Percentiles rank a stretch among this genome's conserved stretches.
Evolutionary conservation across 257 asterid genomes (phyloP).

Genomic region (Ilex aquifolium): DNA sequence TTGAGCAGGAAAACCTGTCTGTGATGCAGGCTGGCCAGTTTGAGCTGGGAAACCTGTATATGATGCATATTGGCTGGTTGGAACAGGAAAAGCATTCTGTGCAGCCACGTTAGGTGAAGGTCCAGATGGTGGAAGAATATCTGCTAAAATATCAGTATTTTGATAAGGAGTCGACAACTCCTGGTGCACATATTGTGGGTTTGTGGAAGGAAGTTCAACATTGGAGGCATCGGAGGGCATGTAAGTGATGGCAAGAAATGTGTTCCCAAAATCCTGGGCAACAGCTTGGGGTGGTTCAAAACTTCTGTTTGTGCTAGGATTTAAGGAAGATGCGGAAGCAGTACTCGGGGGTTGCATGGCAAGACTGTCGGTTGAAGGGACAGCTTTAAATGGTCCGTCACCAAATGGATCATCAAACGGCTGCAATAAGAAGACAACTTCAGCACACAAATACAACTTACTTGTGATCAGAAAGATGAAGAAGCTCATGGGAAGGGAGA

Average conservation of each 20-base stretch:
- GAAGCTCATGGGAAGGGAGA: background rate
- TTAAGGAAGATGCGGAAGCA: conserved; percentile 34
- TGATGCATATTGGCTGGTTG: conserved; percentile 29
- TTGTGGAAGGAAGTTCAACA: conserved; percentile 31
- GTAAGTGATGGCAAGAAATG: conserved; percentile 27
- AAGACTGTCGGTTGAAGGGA: conserved; percentile 35
- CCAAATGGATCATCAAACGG: conserved; percentile 93
- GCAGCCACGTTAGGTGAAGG: conserved; percentile 32
- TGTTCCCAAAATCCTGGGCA: conserved; percentile 39
- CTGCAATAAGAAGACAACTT: conserved; percentile 33
- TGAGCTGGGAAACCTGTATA: conserved; percentile 33
- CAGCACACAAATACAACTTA: no score
- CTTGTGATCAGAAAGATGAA: background rate
- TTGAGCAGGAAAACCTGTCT: conserved; percentile 30
- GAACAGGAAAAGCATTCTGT: conserved; percentile 32
- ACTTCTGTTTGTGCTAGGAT: conserved; percentile 33
- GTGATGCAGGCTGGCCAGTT: conserved; percentile 29
- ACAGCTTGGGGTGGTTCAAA: conserved; percentile 29
- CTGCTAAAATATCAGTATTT: conserved; percentile 81
- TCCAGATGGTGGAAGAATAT: conserved; percentile 80
- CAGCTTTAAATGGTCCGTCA: conserved; percentile 86
- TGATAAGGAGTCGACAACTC: conserved; percentile 39
- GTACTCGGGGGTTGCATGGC: conserved; percentile 35
- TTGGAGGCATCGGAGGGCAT: conserved; percentile 29
- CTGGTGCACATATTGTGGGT: conserved; percentile 37